These are phyloP conservation scores for Leishmania arabica DNA, from an alignment of 208 protist species.

Conservation along the genomic window DNA sequence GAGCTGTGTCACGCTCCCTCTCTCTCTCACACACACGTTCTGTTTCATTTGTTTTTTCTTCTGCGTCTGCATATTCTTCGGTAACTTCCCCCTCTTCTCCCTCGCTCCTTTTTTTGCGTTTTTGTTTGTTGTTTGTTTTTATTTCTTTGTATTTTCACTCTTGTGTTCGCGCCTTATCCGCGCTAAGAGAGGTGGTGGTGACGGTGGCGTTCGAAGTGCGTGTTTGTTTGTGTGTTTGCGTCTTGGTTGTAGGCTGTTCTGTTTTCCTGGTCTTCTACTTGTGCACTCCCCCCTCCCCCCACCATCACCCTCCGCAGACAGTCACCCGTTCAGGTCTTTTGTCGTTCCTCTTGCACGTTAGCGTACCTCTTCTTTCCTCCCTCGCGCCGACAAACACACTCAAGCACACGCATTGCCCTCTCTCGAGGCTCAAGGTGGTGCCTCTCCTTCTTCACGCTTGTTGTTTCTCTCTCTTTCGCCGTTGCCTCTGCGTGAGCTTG, in stretches of 20 bases:
- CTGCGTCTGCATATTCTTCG: conserved; percentile 2
- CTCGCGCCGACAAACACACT: neutral
- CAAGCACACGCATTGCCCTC: neutral
- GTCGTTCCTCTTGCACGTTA: neutral
- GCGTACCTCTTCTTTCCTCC: neutral
- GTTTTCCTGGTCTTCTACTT: neutral
- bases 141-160: conserved; percentile 13
- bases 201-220: neutral
- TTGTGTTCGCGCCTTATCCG: conserved; percentile 7
- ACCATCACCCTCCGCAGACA: neutral
- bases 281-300: neutral
- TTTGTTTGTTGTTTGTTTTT: conserved; percentile 13
- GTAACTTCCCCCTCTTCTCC: neutral
- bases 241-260: neutral
- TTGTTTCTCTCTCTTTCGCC: neutral
- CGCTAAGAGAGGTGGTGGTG: neutral
- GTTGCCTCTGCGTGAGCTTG: neutral
- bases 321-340: neutral
- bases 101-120: neutral
- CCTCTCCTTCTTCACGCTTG: neutral
- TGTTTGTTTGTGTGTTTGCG: neutral
- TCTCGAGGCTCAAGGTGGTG: neutral
- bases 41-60: neutral
- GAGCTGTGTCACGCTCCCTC: conserved; percentile 5
- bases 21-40: neutral